Evolutionary conservation across 2,329 filamentous ascomycete species (phyloP).

Genomic region (Penicillium decumbens): DNA sequence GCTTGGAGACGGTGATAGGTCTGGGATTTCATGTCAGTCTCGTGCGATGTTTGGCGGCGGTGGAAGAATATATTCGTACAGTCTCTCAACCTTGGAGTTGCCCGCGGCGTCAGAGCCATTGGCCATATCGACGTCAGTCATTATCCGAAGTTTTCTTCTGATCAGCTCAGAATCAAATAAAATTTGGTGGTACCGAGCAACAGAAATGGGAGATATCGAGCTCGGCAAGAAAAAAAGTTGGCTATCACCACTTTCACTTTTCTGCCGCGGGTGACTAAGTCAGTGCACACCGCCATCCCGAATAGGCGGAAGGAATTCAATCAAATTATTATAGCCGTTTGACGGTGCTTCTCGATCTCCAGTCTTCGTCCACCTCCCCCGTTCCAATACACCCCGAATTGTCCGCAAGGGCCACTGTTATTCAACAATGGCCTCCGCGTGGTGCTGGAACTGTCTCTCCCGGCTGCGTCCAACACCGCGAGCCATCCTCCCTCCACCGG

Average conservation of each 20-base stretch:
- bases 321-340: slow-evolving; percentile 24
- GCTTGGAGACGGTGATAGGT: slow-evolving; percentile 67
- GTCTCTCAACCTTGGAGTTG: slow-evolving; percentile 36
- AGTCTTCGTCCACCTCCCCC: slow-evolving; percentile 11
- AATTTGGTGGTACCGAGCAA: not conserved
- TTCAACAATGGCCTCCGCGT: slow-evolving; percentile 52
- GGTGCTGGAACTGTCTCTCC: slow-evolving; percentile 57
- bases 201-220: not conserved
- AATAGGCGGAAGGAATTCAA: slow-evolving; percentile 21
- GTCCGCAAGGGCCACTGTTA: slow-evolving; percentile 30
- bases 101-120: slow-evolving; percentile 17
- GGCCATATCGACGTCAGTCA: slow-evolving; percentile 29
- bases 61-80: slow-evolving; percentile 29
- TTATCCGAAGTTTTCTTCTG: slow-evolving; percentile 9
- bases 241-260: slow-evolving; percentile 28
- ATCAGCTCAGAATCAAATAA: not conserved
- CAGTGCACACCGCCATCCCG: slow-evolving; percentile 20
- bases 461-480: slow-evolving; percentile 43
- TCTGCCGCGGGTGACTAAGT: slow-evolving; percentile 19
- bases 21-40: slow-evolving; percentile 26
- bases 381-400: slow-evolving; percentile 21
- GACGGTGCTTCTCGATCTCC: slow-evolving; percentile 10
- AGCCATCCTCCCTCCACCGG: slow-evolving; percentile 37
- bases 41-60: slow-evolving; percentile 6
- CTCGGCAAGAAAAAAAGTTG: slow-evolving; percentile 30